Evolutionary conservation across 2,329 filamentous ascomycete species (phyloP), one percentile per base, ranked within the genome.

Genomic region (Colletotrichum somersetense): DNA sequence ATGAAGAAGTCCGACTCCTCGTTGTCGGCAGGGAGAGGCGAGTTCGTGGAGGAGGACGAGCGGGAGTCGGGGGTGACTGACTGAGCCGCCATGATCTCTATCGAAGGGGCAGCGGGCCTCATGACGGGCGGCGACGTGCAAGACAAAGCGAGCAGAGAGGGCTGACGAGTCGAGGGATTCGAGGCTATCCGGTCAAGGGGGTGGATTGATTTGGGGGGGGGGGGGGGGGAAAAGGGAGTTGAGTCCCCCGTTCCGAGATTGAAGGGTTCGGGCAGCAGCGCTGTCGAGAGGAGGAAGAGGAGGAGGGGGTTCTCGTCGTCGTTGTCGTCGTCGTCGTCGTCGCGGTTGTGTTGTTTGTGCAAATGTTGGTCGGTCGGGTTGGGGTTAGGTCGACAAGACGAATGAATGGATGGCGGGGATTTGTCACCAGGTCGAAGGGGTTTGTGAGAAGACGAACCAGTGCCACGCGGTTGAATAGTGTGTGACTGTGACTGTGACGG

Each of bases 1-100:
- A 93, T 92, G 81, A 96, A 96, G 82, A 96, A 97, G 83, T 98
- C 96, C 76, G 95, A 97, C 83, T 98, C 96, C 79, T 95, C 93
- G 82, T 97, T 94, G 79, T 94, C 92, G 79, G 90, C 90, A 64
- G 92, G 90, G 63, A 88, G 89, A 56, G 93, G 92, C 1, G 93
- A 95, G 79, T 92, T 93, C 70, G 91, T 93, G 10, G 92, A 92
- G 7, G 91, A 93, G 4, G 88, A 89, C 1, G 88, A 89, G 74
- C 87, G 84, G 53, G 87, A 89, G 77, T 89, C 87, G 38, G 80
- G 75, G 30, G 75, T 72, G 52, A 62, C 65, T 59, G 73, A 66
- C 63, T 73, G 70, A 65, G 68, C 74, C 55, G 76, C 77, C 65
- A 78, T 75, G 56, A 76, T 73, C 72, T 78, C 76, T 70, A 79